A percentile compares a stretch with the other conserved stretches of the same genome.
These are phyloP conservation scores for Pseudogymnoascus sp. DNA, from an alignment of 2,329 filamentous ascomycete genomes.

Conservation along the genomic window DNA sequence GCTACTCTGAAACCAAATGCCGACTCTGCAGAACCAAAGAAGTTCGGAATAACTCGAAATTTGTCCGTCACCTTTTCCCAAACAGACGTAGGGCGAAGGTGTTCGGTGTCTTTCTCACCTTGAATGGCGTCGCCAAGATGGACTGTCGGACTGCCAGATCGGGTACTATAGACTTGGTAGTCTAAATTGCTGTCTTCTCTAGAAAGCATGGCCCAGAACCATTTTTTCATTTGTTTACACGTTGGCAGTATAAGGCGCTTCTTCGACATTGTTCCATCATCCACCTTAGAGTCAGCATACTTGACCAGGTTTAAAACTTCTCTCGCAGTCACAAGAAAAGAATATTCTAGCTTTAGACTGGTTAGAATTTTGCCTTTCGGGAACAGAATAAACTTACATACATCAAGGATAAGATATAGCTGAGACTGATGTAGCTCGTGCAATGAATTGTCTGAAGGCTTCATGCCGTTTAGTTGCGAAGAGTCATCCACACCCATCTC, in stretches of 20 bases:
- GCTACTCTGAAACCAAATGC: slow-evolving; percentile 62
- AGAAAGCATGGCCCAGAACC: slow-evolving; percentile 33
- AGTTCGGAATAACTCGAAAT: slow-evolving; percentile 46
- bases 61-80: slow-evolving; percentile 54
- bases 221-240: slow-evolving; percentile 54
- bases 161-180: neutral
- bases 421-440: too few relatives aligned
- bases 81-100: slow-evolving; percentile 53
- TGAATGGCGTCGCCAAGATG: slow-evolving; percentile 1
- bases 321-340: too few relatives aligned
- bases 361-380: too few relatives aligned
- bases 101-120: slow-evolving; percentile 58
- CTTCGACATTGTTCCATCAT: slow-evolving; percentile 54
- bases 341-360: too few relatives aligned
- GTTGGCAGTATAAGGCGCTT: slow-evolving; percentile 57
- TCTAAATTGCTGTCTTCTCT: neutral
- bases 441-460: too few relatives aligned
- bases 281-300: slow-evolving; percentile 54
- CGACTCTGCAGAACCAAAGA: slow-evolving; percentile 57
- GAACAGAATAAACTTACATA: too few relatives aligned
- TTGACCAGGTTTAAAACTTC: slow-evolving; percentile 50
- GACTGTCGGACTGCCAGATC: neutral
- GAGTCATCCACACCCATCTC: slow-evolving; percentile 10
- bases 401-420: too few relatives aligned
- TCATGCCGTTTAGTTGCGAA: neutral